Evolutionary conservation across 129 eudicot species (phyloP), one percentile per base, ranked within the genome.

Genomic region (Apium graveolens): DNA sequence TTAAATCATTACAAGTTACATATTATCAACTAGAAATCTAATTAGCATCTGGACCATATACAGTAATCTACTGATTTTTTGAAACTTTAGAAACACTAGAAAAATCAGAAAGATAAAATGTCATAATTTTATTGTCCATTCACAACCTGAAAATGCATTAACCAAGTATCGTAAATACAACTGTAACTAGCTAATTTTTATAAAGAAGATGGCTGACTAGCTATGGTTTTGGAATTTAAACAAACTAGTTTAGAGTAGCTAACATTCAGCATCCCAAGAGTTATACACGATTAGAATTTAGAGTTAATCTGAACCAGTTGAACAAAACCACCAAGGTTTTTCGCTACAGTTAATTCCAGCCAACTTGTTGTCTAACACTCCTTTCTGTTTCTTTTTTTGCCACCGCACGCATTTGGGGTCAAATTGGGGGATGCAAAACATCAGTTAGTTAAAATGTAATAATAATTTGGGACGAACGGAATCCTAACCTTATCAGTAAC

Each of bases 91-190:
- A 26, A 60, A 60, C 17, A 60, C 6, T 5, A 10, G 6, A 60
- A 60, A 24, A 60, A n/a, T 74, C n/a, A 44, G 11, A 73, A 74
- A 74, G 77, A 17, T 74, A 74, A 14, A 74, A 26, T 18, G 5
- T 0, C 6, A n/a, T 11, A 11, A 18, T 70, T 18, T 70, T 42
- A 70, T 70, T 16, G 21, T 27, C 72, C 24, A 66, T 14, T 16
- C 8, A 66, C 21, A 66, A 66, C 20, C 72, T 66, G 41, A 66
- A 66, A 11, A 5, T 66, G 39, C 72, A 66, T 16, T 66, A 13
- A 29, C 39, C 72, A 16, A 66, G 72, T 66, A 14, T 14, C 31
- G 32, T 66, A 12, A 66, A 29, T 65, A 20, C 20, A 29, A 32
- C 39, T 66, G 11, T 66, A 66, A 32, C 14, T 14, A 31, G 37